Base-by-base conservation (phyloP, 1,284 basidiomycete genomes). In the Ceratorhiza oryzae-sativae region DNA sequence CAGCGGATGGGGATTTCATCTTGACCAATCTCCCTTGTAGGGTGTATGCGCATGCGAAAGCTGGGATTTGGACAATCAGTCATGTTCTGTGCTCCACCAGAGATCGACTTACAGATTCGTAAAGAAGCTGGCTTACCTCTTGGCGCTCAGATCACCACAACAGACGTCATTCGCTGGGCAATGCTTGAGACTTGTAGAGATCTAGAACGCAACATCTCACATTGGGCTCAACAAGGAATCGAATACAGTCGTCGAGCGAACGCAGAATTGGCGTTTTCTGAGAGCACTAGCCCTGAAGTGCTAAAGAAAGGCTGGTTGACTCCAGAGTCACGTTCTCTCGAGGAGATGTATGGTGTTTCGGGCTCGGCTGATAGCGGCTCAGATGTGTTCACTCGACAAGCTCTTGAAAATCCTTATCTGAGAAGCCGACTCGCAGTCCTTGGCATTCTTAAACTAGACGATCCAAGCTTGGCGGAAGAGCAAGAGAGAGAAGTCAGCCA, bases 21-120 rank as follows among this genome's bases (percentile, higher is more conserved):
- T n/a, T n/a, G n/a, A n/a, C n/a, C n/a, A n/a, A n/a, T n/a, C n/a
- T n/a, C n/a, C n/a, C n/a, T 4, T 5, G 27, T 39, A 84, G 83
- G 82, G 0, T 85, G 83, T 62, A 84, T 85, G 83, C 79, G 83
- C 34, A 83, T 86, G 86, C 80, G 86, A 2, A 81, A 83, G 72
- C 79, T 86, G 0, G 86, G 86, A 3, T 76, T 79, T 18, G 84
- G 83, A 0, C 86, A 87, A 56, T 83, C 83, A 0, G 77, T 87
- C 25, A 78, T 84, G 75, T 87, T 87, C 75, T 82, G 84, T 39
- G 85, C 84, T 6, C 83, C 86, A 15, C 76, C 77, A 0, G 85
- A 87, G 30, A 78, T 86, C 8, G 84, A 85, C 39, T 42, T 41
- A 3, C 58, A 61, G 36, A 86, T 86, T 34, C 82, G 83, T 6